phyloP scores from a whole-genome alignment of 345 rosid genomes.

The Trapa incisa region DNA sequence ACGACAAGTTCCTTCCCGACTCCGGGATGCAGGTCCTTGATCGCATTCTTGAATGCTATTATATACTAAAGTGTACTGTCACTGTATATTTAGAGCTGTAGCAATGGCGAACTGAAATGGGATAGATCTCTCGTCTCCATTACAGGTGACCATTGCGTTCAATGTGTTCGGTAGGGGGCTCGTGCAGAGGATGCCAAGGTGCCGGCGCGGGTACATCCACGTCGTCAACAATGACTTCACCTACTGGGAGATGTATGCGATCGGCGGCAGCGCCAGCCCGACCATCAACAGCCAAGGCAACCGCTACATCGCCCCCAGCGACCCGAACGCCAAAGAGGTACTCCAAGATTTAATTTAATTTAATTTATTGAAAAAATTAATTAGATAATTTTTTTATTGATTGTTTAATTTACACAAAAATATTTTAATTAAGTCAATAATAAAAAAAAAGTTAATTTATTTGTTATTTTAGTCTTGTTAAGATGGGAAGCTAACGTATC shows the following conservation, averaged over 20 bases:
- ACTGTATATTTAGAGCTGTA: too few species aligned
- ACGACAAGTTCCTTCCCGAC: slow-evolving; percentile 46
- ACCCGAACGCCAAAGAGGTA: slow-evolving; percentile 75
- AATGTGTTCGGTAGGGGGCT: slow-evolving; percentile 70
- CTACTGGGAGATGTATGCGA: slow-evolving; percentile 91
- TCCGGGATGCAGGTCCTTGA: slow-evolving; percentile 61
- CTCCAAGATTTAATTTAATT: too few species aligned
- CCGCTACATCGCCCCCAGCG: slow-evolving; percentile 66
- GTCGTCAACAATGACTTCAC: slow-evolving; percentile 87
- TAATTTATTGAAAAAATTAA: too few species aligned
- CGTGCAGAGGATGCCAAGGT: slow-evolving; percentile 95
- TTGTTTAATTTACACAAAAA: too few species aligned
- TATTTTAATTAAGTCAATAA: too few species aligned
- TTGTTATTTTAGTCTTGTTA: too few species aligned
- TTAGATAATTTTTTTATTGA: too few species aligned
- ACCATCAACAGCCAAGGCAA: slow-evolving; percentile 96
- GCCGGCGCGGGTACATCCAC: slow-evolving; percentile 81
- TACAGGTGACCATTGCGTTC: slow-evolving; percentile 79
- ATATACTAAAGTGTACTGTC: too few species aligned
- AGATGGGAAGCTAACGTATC: too few species aligned
- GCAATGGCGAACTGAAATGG: too few species aligned
- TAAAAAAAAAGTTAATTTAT: too few species aligned
- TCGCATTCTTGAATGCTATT: too few species aligned
- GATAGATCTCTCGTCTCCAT: background rate
- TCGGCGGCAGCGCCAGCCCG: slow-evolving; percentile 92